Base-by-base conservation (phyloP, 2,329 filamentous ascomycete species). In the Claviceps paspali region DNA sequence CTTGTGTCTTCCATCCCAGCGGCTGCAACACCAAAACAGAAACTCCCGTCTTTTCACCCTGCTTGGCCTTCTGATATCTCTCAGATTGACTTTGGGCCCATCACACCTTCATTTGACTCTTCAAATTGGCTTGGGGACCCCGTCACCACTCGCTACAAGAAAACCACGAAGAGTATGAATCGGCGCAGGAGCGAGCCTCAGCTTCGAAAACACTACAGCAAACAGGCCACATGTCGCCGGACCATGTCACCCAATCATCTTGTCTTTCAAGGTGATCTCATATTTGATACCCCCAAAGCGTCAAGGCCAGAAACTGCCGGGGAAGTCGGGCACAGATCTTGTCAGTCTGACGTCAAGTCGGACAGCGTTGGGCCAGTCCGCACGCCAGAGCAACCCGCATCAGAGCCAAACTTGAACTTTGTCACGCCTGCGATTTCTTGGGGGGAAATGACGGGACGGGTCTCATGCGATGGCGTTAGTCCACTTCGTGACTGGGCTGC, bases 121-220 rank as follows among this genome's bases (percentile, higher is more conserved):
- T 44, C 46, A 21, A 48, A 52, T 17, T 56, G 52, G 51, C 42
- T 56, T 27, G 48, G 49, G 18, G 23, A 29, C 9, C 43, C 47
- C 9, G 34, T 40, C 15, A 38, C 48, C n/a, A 37, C 47, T 18
- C 42, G 43, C 15, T 45, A 49, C n/a, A 47, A 47, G 17, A 41
- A 42, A 37, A 45, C 43, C 19, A 35, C 46, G 17, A 52, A 46
- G 26, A 39, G 45, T 15, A 39, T 41, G 8, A 46, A 46, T 10
- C 54, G 55, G n/a, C 46, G 56, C 24, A 52, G 47, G 23, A 60
- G 56, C 31, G 56, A 60, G 39, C 56, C 56, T 18, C 45, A 58
- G 17, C 33, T 54, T n/a, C 51, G 51, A 24, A 49, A 45, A 35
- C 43, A 38, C 29, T 38, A 48, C 3, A 45, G 48, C 35, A 39